Base-by-base conservation (phyloP, 495 filamentous ascomycete species). In the Aspergillus cavernicola region DNA sequence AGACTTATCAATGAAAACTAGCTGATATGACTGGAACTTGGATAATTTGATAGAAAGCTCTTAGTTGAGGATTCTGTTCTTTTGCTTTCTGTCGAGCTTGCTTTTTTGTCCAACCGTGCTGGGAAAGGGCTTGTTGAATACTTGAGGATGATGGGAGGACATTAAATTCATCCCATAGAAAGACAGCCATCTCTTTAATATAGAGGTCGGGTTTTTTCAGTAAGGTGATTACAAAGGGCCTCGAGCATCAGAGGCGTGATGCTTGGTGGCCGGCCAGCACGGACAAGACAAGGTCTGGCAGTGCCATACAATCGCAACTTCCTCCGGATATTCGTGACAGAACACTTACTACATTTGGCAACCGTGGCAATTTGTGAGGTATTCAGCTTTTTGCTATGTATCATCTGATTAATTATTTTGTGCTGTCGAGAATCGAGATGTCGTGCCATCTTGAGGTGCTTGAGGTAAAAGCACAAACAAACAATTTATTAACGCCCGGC, bases 1-100 rank as follows among this genome's bases (percentile, higher is more conserved):
- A 20, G 63, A 68, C 55, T 72, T 57, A 55, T 71, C 63, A 13
- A 73, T 62, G 55, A 53, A 71, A n/a, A 73, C 58, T 31, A 66
- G 55, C 1, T 70, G 60, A 40, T 66, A 65, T 2, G 63, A 67
- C 24, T 42, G n/a, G 48, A 60, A 71, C 2, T 62, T 32, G 2
- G 67, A 72, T 23, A 71, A 15, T 6, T 61, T 62, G 33, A 40
- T 75, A 74, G 4, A 52, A 56, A 42, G 68, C 67, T 46, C 65
- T 57, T n/a, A 75, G 57, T 31, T 71, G 55, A 2, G 59, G 37
- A 41, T 67, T 69, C 20, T 57, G 43, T 26, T 58, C 55, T 20
- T 43, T 53, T 11, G 54, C 61, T 35, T 32, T 46, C 16, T 51
- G 42, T 22, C 29, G 42, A 0, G 49, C 24, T 19, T 8, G 46